phyloP scores from a whole-genome alignment of 1,284 basidiomycete genomes.

The Rhodotorula sp. region DNA sequence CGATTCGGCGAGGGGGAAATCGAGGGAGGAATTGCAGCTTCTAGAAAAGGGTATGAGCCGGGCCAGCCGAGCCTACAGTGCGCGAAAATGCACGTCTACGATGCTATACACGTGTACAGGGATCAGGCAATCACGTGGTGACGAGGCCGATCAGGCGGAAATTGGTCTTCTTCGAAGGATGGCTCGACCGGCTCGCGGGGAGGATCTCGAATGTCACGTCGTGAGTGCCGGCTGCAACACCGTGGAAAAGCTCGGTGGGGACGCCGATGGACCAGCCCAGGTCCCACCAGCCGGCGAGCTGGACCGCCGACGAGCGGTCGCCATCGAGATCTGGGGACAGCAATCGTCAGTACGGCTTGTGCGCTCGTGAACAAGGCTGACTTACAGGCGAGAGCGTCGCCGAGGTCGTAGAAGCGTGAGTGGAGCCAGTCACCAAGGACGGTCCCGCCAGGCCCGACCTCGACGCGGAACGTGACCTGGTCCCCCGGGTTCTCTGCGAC shows the following conservation, averaged over 20 bases:
- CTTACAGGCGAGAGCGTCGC: conserved; percentile 38
- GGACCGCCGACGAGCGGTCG: conserved; percentile 10
- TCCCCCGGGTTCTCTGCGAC: conserved; percentile 33
- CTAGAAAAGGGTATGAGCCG: too few relatives aligned
- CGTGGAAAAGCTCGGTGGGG: conserved; percentile 33
- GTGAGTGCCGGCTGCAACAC: conserved; percentile 30
- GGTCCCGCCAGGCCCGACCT: conserved; percentile 28
- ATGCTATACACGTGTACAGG: too few relatives aligned
- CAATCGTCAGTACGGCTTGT: neutral
- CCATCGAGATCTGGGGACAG: conserved; percentile 24
- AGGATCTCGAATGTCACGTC: conserved; percentile 38
- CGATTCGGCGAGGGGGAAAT: too few relatives aligned
- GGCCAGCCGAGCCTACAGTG: too few relatives aligned
- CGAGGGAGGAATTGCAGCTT: too few relatives aligned
- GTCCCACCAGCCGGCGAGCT: conserved; percentile 32
- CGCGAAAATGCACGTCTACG: too few relatives aligned
- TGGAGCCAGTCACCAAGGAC: conserved; percentile 37
- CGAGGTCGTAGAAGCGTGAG: conserved; percentile 37
- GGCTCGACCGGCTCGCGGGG: conserved; percentile 9
- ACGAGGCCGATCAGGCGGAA: conserved; percentile 41
- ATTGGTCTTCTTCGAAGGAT: conserved; percentile 26
- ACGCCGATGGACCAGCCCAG: conserved; percentile 43
- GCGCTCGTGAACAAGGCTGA: neutral
- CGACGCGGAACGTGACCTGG: conserved; percentile 30
- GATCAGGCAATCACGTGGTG: neutral